Base-by-base conservation (phyloP, 805 yeast genomes). In the Cyberlindnera veronae region DNA sequence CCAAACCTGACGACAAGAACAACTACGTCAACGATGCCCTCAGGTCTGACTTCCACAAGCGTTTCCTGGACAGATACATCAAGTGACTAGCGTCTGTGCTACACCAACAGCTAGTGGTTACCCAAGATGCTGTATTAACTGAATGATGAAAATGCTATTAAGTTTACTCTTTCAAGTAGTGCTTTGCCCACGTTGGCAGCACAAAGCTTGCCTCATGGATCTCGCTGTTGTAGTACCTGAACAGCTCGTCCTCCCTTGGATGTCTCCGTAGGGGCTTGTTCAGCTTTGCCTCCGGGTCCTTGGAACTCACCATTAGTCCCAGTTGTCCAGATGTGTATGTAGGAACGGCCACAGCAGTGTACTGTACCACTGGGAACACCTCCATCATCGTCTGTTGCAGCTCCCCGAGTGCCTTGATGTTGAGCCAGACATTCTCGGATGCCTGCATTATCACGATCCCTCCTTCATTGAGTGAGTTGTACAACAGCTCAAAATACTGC, bases 271-370 rank as follows among this genome's bases (percentile, higher is more conserved):
- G 43, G 8, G 95, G 91, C 24, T 45, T 61, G 17, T 62, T 62
- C 40, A 85, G 66, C 47, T 70, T 60, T 17, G 69, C 64, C 1
- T 57, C 30, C 1, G 64, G 49, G 54, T 81, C 75, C 55, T 80
- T 81, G 30, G 82, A 71, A 45, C 91, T 84, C 17, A 85, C 75
- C 60, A 87, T 71, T 41, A 87, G 68, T 1, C 95, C 95, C 48
- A 87, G 71, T 62, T 86, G 95, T 13, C 96, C 96, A 7, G 91
- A 81, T 3, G 96, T 86, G 62, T 87, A 87, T 12, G 87, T 77
- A 29, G 96, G 96, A 62, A 87, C 87, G 52, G 86, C 82, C 46
- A 91, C 82, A 61, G 84, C 86, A 49, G 84, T 73, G 58, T 84
- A 83, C 49, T 72, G 67, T 3, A 81, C 84, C 41, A 71, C 72